Base-by-base conservation (phyloP, 164 flowering plant genomes). In the Macadamia integrifolia region DNA sequence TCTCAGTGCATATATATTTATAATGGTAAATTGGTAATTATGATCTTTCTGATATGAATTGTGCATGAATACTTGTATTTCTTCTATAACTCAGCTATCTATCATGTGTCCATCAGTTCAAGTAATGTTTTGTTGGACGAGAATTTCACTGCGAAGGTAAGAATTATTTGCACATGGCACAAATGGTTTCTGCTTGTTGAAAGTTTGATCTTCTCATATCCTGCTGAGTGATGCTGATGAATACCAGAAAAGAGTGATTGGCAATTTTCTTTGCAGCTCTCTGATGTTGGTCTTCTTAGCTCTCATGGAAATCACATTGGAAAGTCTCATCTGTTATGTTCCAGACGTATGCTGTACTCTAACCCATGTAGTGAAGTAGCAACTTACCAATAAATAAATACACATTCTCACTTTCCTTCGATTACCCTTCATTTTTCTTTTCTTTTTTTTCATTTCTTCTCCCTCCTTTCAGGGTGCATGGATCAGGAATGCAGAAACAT, bases 51-150 rank as follows among this genome's bases (percentile, higher is more conserved):
- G 15, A 40, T 71, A 48, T 69, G 46, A 64, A 42, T 14, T 56
- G 42, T 81, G 82, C 88, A 92, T 96, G 96, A 92, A 72, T 92
- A 92, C 74, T 72, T 92, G 80, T 78, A 77, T 56, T 80, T 81
- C 66, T 90, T 92, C 79, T 85, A 83, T 72, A 85, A 88, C 46
- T 91, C 88, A 13, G 92, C 93, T 15, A 65, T 85, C 14, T 74
- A 79, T 69, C 82, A 86, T 62, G 82, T 86, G 48, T 81, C 91
- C 59, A 71, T 92, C 77, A 85, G 70, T 79, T 84, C 94, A 68
- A 86, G 87, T 72, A 84, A 65, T 58, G 80, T 91, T 62, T 67
- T 89, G 82, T 73, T 91, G 78, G 92, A 89, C 66, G 94, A 86
- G 72, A 85, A 84, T 65, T 82, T 85, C 65, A 83, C 72, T 43